phyloP scores from a whole-genome alignment of 2,329 filamentous ascomycete genomes.

The Calonectria pseudoturangicola region DNA sequence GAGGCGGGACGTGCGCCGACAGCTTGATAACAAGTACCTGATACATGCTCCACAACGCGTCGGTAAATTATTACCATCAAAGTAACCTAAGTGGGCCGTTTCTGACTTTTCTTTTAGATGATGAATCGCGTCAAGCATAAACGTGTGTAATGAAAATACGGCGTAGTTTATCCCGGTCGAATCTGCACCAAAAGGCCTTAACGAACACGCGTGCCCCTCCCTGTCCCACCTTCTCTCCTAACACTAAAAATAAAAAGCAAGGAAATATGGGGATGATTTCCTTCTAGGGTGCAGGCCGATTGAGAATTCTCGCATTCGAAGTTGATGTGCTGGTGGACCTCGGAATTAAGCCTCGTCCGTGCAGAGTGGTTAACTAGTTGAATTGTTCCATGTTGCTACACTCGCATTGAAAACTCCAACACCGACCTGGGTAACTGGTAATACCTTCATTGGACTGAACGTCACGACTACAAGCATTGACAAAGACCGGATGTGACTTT shows the following conservation, averaged over 20 bases:
- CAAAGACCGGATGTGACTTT: too few relatives aligned
- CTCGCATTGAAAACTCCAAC: too few relatives aligned
- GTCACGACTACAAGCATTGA: too few relatives aligned
- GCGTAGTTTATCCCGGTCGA: neutral
- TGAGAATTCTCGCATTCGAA: neutral
- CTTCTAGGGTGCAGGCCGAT: neutral
- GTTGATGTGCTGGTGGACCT: neutral
- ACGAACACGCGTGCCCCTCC: neutral
- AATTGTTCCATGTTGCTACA: too few relatives aligned
- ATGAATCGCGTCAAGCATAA: neutral
- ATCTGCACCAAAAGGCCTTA: neutral
- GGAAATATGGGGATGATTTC: neutral
- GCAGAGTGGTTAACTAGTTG: too few relatives aligned
- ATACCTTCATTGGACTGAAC: too few relatives aligned
- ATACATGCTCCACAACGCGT: slow-evolving; percentile 1
- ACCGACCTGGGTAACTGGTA: too few relatives aligned
- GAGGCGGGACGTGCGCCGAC: neutral
- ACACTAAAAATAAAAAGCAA: neutral
- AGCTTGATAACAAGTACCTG: slow-evolving; percentile 1
- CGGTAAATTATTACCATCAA: neutral
- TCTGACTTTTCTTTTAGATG: neutral
- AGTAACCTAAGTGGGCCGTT: slow-evolving; percentile 3
- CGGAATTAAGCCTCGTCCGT: neutral
- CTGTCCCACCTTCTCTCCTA: neutral
- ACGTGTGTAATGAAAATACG: neutral